Evolutionary conservation across 352 stramenopile genomes (phyloP).

Genomic region (Salisapilia sapeloensis): DNA sequence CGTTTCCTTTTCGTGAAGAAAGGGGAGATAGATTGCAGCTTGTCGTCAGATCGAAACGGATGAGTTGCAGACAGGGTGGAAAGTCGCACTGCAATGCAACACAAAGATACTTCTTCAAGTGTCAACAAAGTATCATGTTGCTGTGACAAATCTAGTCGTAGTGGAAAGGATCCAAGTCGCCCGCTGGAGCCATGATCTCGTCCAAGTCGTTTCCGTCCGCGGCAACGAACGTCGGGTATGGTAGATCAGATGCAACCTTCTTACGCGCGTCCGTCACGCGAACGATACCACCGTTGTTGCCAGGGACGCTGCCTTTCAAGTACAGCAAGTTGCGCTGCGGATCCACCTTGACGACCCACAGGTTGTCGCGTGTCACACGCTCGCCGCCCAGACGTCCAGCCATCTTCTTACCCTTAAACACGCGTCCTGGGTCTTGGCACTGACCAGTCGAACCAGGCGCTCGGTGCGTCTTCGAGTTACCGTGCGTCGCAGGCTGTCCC

Average conservation of each 20-base stretch:
- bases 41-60: too few species aligned
- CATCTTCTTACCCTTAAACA: slow-evolving; percentile 99
- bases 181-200: slow-evolving; percentile 61
- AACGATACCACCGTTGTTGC: slow-evolving; percentile 77
- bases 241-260: slow-evolving; percentile 30
- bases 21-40: too few species aligned
- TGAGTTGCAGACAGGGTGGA: too few species aligned
- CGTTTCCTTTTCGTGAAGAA: too few species aligned
- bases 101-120: too few species aligned
- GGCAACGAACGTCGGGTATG: slow-evolving; percentile 69
- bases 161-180: slow-evolving; percentile 65
- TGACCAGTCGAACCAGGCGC: slow-evolving; percentile 94
- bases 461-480: slow-evolving; percentile 95
- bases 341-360: slow-evolving; percentile 88
- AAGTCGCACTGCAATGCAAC: too few species aligned
- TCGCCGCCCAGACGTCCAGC: slow-evolving; percentile 92
- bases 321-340: slow-evolving; percentile 87
- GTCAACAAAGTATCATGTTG: too few species aligned
- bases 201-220: slow-evolving; percentile 20
- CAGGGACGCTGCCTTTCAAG: slow-evolving; percentile 86
- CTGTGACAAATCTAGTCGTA: slow-evolving; percentile 55
- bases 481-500: slow-evolving; percentile 94
- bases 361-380: slow-evolving; percentile 92
- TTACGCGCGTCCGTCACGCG: slow-evolving; percentile 77
- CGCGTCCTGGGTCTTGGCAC: slow-evolving; percentile 95